Evolutionary conservation across 192 early-diverging fungal species (phyloP).

Genomic region (Coemansia sp.): DNA sequence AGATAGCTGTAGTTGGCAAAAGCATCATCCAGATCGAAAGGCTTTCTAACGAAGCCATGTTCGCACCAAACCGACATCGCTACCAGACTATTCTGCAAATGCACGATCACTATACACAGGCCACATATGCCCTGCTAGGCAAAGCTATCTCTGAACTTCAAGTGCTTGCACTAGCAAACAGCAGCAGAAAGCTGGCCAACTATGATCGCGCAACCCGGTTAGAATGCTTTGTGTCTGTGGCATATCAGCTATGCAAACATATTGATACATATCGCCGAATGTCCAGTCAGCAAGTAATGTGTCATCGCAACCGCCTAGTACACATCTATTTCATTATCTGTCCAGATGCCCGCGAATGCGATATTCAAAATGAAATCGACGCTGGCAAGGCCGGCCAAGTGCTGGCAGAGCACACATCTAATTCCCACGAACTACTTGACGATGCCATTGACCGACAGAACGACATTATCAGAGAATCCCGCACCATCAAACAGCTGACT

Average conservation of each 20-base stretch:
- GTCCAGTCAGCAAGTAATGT: constrained; percentile 21
- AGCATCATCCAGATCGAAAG: constrained; percentile 24
- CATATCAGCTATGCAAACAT: constrained; percentile 11
- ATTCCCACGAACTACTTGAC: constrained; percentile 24
- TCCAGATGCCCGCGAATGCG: constrained; percentile 22
- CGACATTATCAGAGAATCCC: constrained; percentile 32
- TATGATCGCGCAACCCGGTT: constrained; percentile 9
- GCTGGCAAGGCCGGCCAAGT: constrained; percentile 6
- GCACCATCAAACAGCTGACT: constrained; percentile 26
- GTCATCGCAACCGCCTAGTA: constrained; percentile 30
- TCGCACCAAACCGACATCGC: constrained; percentile 19
- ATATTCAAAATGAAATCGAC: constrained; percentile 25
- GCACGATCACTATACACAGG: constrained; percentile 17
- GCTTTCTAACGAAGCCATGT: constrained; percentile 28
- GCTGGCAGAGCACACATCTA: constrained; percentile 9
- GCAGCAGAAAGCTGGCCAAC: constrained; percentile 11
- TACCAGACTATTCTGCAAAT: constrained; percentile 17
- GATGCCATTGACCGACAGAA: constrained; percentile 34
- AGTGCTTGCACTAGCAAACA: constrained; percentile 12
- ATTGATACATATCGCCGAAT: constrained; percentile 27
- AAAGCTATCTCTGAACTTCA: constrained; percentile 11
- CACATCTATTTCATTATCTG: constrained; percentile 22
- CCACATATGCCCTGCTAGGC: constrained; percentile 12
- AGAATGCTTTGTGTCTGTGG: constrained; percentile 7
- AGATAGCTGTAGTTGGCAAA: constrained; percentile 14